Evolutionary conservation across 805 yeast genomes (phyloP), one percentile per base, ranked within the genome.

Genomic region (Tetrapisispora namnaoensis): DNA sequence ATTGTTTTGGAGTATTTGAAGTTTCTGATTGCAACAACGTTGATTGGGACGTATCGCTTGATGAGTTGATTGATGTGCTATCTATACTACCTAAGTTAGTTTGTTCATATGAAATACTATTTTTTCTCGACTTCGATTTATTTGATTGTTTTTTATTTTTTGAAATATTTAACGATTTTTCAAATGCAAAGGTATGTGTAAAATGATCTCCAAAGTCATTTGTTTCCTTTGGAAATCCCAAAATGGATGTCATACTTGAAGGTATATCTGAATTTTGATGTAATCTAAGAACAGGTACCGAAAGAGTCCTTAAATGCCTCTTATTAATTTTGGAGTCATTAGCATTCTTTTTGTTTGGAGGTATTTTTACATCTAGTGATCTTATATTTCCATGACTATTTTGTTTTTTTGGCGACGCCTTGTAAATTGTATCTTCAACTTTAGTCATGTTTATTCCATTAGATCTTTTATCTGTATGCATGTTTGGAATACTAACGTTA

Each of bases 271-370:
- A 35, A 32, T 37, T 41, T 20, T 37, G 36, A 14, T 17, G 55
- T 57, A 1, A 69, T 63, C 44, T 38, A 13, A 37, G 41, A 3
- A 39, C 20, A 2, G 49, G 44, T 7, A 40, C 27, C 3, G 47
- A 45, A 28, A 37, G 14, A 1, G 39, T 45, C 32, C 47, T 28
- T 27, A 44, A 28, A 37, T 44, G 46, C 16, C 14, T 36, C 24
- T 28, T 17, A 6, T 8, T 4, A 4, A 14, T 24, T 16, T 16
- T 20, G 6, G 43, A 41, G 37, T 34, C n/a, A 44, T 13, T 17
- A 38, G 21, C 3, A 17, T 18, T 28, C 22, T 14, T 28, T 9
- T 11, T 18, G 13, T 24, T 37, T 32, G 37, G 16, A 5, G 43
- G 17, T 13, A 5, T 21, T 18, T 18, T 36, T 24, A 47, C 42